Percentiles rank a stretch among this genome's conserved stretches.
phyloP scores from a whole-genome alignment of 495 filamentous ascomycete genomes.

The Lasiosphaeriaceae sp. region DNA sequence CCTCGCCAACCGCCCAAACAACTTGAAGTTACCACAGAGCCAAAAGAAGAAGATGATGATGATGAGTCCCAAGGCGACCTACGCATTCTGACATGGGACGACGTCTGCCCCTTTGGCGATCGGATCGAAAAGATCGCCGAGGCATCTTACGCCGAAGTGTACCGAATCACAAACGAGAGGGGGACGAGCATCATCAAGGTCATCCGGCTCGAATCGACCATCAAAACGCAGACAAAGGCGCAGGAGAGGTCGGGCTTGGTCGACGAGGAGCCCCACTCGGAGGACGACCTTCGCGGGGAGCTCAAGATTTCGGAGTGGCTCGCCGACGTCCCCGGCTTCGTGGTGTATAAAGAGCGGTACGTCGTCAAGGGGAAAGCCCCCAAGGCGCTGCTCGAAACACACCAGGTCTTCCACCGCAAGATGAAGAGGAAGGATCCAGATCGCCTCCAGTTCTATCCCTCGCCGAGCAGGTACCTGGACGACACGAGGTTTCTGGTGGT shows the following conservation, averaged over 20 bases:
- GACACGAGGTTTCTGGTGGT: slow-evolving; percentile 74
- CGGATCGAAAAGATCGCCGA: slow-evolving; percentile 62
- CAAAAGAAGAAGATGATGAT: neutral
- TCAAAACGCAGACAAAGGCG: slow-evolving; percentile 42
- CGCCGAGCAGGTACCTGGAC: slow-evolving; percentile 55
- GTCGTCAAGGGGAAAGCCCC: slow-evolving; percentile 69
- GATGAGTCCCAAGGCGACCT: slow-evolving; percentile 19
- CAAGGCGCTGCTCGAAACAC: slow-evolving; percentile 58
- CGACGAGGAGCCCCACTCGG: slow-evolving; percentile 46
- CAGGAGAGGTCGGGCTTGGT: slow-evolving; percentile 43
- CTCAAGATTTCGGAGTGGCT: slow-evolving; percentile 72
- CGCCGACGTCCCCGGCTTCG: slow-evolving; percentile 80
- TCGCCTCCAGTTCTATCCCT: slow-evolving; percentile 62
- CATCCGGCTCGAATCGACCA: slow-evolving; percentile 45
- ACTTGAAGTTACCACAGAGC: neutral
- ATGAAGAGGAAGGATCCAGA: slow-evolving; percentile 56
- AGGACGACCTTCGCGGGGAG: slow-evolving; percentile 49
- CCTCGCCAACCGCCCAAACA: neutral
- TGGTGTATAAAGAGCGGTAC: slow-evolving; percentile 77
- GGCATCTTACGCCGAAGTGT: slow-evolving; percentile 66
- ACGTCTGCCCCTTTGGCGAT: slow-evolving; percentile 45
- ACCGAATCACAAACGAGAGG: slow-evolving; percentile 49
- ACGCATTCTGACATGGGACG: slow-evolving; percentile 45
- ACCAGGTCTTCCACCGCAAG: slow-evolving; percentile 56
- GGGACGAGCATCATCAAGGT: slow-evolving; percentile 52